A percentile compares a stretch with the other conserved stretches of the same genome.
Evolutionary conservation across 257 asterid species (phyloP).

Genomic region (Gentiana macrophylla): DNA sequence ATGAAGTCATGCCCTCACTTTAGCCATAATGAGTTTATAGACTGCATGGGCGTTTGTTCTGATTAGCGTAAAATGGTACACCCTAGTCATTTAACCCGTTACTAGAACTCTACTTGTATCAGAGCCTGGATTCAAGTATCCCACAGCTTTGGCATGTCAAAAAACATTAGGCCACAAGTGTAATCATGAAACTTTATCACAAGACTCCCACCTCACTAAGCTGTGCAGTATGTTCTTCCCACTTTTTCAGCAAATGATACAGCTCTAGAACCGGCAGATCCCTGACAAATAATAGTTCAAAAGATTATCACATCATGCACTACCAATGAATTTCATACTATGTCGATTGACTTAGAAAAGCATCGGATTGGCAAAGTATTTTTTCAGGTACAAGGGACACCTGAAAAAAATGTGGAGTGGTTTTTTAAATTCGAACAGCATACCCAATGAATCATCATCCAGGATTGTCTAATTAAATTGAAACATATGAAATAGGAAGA

Average conservation of each 20-base stretch:
- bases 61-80: too few species aligned
- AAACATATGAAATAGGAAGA: too few species aligned
- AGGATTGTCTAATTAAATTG: too few species aligned
- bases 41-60: too few species aligned
- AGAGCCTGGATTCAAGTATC: too few species aligned
- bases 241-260: constrained; percentile 46
- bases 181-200: not conserved
- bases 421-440: not conserved
- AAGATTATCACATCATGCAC: not conserved
- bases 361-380: not conserved
- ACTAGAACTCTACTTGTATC: too few species aligned
- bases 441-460: too few species aligned
- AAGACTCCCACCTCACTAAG: constrained; percentile 36
- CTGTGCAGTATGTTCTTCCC: constrained; percentile 57
- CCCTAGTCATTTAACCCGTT: too few species aligned
- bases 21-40: too few species aligned
- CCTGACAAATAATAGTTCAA: constrained; percentile 28
- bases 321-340: not conserved
- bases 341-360: not conserved
- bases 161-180: too few species aligned
- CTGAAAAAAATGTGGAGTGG: not conserved
- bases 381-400: not conserved
- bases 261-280: constrained; percentile 50
- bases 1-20: too few species aligned
- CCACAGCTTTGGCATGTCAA: not conserved